Evolutionary conservation across 345 rosid genomes (phyloP).

Genomic region (Salix exigua): DNA sequence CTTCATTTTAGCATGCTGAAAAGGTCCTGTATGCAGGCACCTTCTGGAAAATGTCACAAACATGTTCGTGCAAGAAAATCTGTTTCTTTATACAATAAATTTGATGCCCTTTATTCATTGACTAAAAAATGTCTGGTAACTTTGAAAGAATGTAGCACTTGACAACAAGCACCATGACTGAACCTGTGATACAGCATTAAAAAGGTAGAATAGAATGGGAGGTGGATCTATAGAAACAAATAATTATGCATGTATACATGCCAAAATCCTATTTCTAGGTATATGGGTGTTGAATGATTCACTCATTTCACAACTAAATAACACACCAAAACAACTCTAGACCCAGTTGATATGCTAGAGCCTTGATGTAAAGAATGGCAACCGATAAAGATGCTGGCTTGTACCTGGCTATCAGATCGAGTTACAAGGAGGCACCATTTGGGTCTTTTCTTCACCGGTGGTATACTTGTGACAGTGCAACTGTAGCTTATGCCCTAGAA

Average conservation of each 20-base stretch:
- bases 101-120: neutral
- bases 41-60: neutral
- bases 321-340: conserved; percentile 18
- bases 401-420: neutral
- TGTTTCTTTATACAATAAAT: neutral
- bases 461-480: neutral
- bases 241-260: neutral
- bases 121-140: neutral
- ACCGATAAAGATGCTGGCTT: conserved; percentile 4
- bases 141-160: neutral
- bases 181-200: conserved; percentile 7
- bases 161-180: neutral
- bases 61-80: neutral
- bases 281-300: conserved; percentile 15
- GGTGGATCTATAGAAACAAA: neutral
- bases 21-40: neutral
- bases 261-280: conserved; percentile 7
- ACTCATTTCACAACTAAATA: conserved; percentile 25
- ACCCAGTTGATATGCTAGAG: conserved; percentile 21
- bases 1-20: neutral
- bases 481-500: conserved; percentile 4
- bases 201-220: neutral
- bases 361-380: conserved; percentile 30
- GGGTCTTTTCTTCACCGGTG: conserved; percentile 8
- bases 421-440: neutral